phyloP scores from a whole-genome alignment of 139 green algal species.

The Spirogloea muscicola region DNA sequence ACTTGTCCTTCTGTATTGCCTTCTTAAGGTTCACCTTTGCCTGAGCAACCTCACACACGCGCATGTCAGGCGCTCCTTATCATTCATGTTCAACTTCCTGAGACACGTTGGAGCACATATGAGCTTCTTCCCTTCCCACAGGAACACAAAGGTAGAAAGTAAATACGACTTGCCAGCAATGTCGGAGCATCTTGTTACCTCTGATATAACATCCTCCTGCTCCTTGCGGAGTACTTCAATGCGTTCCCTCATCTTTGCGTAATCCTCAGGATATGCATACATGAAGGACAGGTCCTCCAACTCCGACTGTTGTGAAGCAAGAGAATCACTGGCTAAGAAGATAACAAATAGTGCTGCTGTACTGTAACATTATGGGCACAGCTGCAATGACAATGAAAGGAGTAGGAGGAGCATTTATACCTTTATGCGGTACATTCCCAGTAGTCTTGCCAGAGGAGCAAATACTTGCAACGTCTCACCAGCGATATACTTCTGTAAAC shows the following conservation, averaged over 20 bases:
- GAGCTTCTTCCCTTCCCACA: too few species aligned
- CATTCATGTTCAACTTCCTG: too few species aligned
- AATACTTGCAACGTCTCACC: conserved; percentile 77
- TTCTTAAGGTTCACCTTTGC: conserved; percentile 41
- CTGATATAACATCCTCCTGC: neutral
- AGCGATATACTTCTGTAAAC: conserved; percentile 65
- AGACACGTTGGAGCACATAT: too few species aligned
- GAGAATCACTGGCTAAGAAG: neutral
- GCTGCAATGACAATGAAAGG: too few species aligned
- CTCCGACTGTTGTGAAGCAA: conserved; percentile 53
- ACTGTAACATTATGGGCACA: too few species aligned
- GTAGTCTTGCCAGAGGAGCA: conserved; percentile 73
- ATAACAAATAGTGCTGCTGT: neutral
- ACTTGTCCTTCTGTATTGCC: conserved; percentile 56
- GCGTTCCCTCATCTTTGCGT: conserved; percentile 41
- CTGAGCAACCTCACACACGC: too few species aligned
- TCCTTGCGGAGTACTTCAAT: conserved; percentile 43
- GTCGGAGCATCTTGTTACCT: too few species aligned
- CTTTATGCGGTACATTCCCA: conserved; percentile 83
- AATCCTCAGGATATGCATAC: conserved; percentile 56
- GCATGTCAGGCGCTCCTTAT: too few species aligned
- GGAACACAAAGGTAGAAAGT: too few species aligned
- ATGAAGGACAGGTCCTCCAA: conserved; percentile 79
- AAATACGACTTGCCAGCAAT: too few species aligned
- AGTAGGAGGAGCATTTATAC: too few species aligned